Evolutionary conservation across 805 yeast species (phyloP).

Genomic region (Kurtzmaniella fragi): DNA sequence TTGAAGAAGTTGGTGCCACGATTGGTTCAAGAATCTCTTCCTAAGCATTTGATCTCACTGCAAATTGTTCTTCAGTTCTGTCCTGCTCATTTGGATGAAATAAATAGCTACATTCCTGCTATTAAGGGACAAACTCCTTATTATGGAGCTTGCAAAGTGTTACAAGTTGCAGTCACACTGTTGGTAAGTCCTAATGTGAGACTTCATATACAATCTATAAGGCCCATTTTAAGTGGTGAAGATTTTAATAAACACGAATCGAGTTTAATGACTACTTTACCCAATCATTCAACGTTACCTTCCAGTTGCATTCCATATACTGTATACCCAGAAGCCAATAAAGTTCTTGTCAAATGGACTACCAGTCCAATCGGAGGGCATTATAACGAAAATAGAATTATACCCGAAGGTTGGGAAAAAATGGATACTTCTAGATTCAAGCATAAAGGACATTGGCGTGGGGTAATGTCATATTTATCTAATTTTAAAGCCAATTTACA

Average conservation of each 20-base stretch:
- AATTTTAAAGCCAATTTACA: slow-evolving; percentile 5
- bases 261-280: background rate
- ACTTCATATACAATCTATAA: slow-evolving; percentile 47
- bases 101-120: slow-evolving; percentile 48
- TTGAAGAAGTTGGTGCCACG: slow-evolving; percentile 47
- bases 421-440: slow-evolving; percentile 1
- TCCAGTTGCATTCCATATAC: slow-evolving; percentile 11
- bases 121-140: slow-evolving; percentile 54
- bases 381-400: background rate
- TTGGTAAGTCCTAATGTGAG: slow-evolving; percentile 50
- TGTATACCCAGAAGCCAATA: slow-evolving; percentile 40
- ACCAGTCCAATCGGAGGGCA: slow-evolving; percentile 18
- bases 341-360: slow-evolving; percentile 51
- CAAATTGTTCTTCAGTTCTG: slow-evolving; percentile 49
- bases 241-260: too few species aligned
- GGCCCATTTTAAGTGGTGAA: slow-evolving; percentile 8
- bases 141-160: slow-evolving; percentile 50
- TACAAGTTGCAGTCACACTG: slow-evolving; percentile 50
- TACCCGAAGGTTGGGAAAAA: slow-evolving; percentile 10
- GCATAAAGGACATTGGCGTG: slow-evolving; percentile 1
- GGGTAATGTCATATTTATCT: slow-evolving; percentile 1
- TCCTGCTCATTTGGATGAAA: slow-evolving; percentile 44
- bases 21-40: slow-evolving; percentile 42
- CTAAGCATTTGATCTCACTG: slow-evolving; percentile 38
- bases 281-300: slow-evolving; percentile 9